A percentile compares a stretch with the other conserved stretches of the same genome.
Conservation (phyloP, 495 filamentous ascomycete species). For the Bryoglossum gracile region DNA sequence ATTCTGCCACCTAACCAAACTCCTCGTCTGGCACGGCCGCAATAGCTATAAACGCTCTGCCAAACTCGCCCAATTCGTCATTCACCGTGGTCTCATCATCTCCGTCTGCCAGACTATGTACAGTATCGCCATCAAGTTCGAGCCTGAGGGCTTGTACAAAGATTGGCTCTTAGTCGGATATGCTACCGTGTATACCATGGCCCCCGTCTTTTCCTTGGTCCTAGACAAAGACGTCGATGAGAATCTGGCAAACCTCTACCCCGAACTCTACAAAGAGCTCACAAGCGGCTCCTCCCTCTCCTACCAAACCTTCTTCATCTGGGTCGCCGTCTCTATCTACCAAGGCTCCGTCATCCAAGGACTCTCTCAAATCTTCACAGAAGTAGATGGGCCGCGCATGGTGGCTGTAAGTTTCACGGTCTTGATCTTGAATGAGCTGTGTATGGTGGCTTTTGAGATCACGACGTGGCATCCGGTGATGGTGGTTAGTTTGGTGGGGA, state of each 20-base stretch:
- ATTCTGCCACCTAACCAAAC: slow-evolving; percentile 92
- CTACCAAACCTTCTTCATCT: slow-evolving; percentile 92
- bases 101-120: slow-evolving; percentile 95
- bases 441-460: slow-evolving; percentile 94
- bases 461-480: slow-evolving; percentile 97
- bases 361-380: slow-evolving; percentile 77
- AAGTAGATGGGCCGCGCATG: slow-evolving; percentile 62
- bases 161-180: slow-evolving; percentile 98
- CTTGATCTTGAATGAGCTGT: slow-evolving; percentile 86
- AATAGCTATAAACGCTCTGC: slow-evolving; percentile 95
- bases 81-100: slow-evolving; percentile 93
- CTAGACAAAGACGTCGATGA: slow-evolving; percentile 95
- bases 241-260: slow-evolving; percentile 85
- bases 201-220: slow-evolving; percentile 91
- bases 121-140: slow-evolving; percentile 82
- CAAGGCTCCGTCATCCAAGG: slow-evolving; percentile 94
- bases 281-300: slow-evolving; percentile 76
- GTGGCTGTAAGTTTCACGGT: slow-evolving; percentile 88
- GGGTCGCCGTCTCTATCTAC: slow-evolving; percentile 93
- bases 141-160: slow-evolving; percentile 88
- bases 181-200: slow-evolving; percentile 91
- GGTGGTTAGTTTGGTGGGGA: slow-evolving; percentile 77
- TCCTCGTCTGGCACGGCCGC: slow-evolving; percentile 95
- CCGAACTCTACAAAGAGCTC: slow-evolving; percentile 94
- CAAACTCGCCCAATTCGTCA: slow-evolving; percentile 96